Base-by-base conservation (phyloP, 306 rosid species). In the Nissolia schottii region DNA sequence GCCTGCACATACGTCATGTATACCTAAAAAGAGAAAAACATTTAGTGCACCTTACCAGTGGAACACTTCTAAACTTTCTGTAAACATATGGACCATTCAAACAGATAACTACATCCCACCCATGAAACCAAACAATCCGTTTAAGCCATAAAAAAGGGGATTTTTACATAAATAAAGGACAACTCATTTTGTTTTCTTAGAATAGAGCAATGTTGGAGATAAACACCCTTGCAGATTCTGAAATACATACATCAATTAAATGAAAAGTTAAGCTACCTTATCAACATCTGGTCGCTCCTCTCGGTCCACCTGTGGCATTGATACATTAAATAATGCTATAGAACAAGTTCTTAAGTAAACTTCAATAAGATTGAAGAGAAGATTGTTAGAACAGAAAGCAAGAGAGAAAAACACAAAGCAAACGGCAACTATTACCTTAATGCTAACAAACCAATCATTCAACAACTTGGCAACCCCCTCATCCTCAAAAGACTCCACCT, bases 201-300 rank as follows among this genome's bases (percentile, higher is more conserved):
- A 46, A 75, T 3, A 27, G 16, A 60, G 11, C 23, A 41, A 46
- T 2, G 22, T 20, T 5, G 28, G 60, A 63, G 54, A 65, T 62
- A 49, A n/a, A 74, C 23, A 48, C 10, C 31, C 25, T 22, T 14
- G 37, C 28, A 34, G 58, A 29, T 49, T 32, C 28, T 56, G 63
- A 56, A 13, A 55, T 24, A 24, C 13, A 23, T 11, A 25, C 6
- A 54, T 54, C 54, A 8, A n/a, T 34, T 37, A 67, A 45, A n/a
- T 16, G 46, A 54, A 22, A 8, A 49, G 13, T 10, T 6, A 41
- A 45, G 28, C 53, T 82, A 93, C 98, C 98, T 93, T 93, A 79
- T 93, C 98, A 41, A 93, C 97, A 81, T 93, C 98, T 1, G 98
- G 98, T 16, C 97, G 88, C 81, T 93, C 97, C 85, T 93, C 98